Percentiles rank a stretch among this genome's conserved stretches.
Conservation (phyloP, 1,284 basidiomycete species). For the Moniliophthora roreri region DNA sequence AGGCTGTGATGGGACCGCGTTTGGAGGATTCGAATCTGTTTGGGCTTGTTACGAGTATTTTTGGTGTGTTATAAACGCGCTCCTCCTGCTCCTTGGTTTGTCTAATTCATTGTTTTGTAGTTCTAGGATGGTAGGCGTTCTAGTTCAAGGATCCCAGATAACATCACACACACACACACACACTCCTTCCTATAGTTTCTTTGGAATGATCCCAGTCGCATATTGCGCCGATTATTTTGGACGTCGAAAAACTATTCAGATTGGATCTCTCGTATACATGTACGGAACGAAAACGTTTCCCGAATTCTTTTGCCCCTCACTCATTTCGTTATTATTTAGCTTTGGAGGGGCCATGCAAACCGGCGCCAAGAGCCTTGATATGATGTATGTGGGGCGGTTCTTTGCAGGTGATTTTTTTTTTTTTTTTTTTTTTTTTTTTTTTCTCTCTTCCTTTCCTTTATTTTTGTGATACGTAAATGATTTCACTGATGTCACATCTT, state of each 20-base stretch:
- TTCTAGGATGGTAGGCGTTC: slow-evolving; percentile 30
- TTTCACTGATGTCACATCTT: too few relatives aligned
- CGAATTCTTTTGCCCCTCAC: slow-evolving; percentile 2
- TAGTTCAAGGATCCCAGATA: neutral
- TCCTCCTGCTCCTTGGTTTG: neutral
- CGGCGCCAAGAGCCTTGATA: slow-evolving; percentile 50
- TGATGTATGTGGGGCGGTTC: slow-evolving; percentile 65
- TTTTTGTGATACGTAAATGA: too few relatives aligned
- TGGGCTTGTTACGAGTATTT: slow-evolving; percentile 39
- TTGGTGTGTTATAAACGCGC: slow-evolving; percentile 28
- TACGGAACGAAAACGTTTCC: slow-evolving; percentile 22
- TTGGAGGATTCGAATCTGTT: slow-evolving; percentile 32
- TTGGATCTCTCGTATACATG: slow-evolving; percentile 38
- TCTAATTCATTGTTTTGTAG: slow-evolving; percentile 16
- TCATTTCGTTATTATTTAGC: slow-evolving; percentile 33
- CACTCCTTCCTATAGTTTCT: slow-evolving; percentile 25
- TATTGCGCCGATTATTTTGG: slow-evolving; percentile 36
- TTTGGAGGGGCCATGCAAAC: slow-evolving; percentile 55
- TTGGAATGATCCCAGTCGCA: slow-evolving; percentile 42
- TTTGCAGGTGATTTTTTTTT: slow-evolving; percentile 40
- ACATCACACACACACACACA: neutral
- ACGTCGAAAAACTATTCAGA: slow-evolving; percentile 36
- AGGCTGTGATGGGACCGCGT: slow-evolving; percentile 35
- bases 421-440: neutral
- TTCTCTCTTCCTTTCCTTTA: neutral